Evolutionary conservation across 2,329 filamentous ascomycete genomes (phyloP).

Genomic region (Teratosphaeriaceae sp.): DNA sequence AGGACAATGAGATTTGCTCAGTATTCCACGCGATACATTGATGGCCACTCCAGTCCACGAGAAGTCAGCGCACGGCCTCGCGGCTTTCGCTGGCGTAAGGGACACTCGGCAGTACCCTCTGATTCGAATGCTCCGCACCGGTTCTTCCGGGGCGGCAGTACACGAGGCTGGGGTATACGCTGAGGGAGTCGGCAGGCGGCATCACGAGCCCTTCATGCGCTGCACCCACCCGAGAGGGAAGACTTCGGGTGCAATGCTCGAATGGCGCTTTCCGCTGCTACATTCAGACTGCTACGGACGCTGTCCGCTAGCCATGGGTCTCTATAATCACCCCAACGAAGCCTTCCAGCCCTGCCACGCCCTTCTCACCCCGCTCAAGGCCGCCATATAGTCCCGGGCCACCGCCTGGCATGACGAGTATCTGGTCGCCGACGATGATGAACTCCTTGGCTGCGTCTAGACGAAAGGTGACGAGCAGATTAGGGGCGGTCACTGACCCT

Average conservation of each 20-base stretch:
- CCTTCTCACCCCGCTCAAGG: conserved; percentile 43
- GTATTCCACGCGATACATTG: conserved; percentile 47
- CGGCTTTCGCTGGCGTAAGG: conserved; percentile 7
- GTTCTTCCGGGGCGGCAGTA: too few species aligned
- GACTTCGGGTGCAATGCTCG: too few species aligned
- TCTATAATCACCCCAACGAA: conserved; percentile 58
- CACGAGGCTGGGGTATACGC: too few species aligned
- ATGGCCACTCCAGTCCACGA: conserved; percentile 16
- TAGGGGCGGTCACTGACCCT: conserved; percentile 11
- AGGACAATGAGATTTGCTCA: conserved; percentile 48
- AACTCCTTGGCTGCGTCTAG: conserved; percentile 65
- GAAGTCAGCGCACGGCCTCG: conserved; percentile 5
- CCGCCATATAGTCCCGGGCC: conserved; percentile 53
- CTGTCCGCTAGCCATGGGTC: conserved; percentile 13
- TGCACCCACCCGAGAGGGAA: too few species aligned
- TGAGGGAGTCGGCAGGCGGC: conserved; percentile 9
- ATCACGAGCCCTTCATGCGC: too few species aligned
- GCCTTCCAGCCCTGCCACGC: conserved; percentile 58
- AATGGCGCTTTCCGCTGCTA: neutral
- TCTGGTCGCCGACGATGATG: conserved; percentile 63
- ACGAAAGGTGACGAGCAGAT: conserved; percentile 56
- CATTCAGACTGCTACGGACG: neutral
- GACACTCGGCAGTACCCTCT: conserved; percentile 9
- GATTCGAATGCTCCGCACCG: too few species aligned
- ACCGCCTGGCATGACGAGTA: conserved; percentile 66